Evolutionary conservation across 352 stramenopile species (phyloP), one percentile per base, ranked within the genome.

Genomic region (Elongisporangium senticosum): DNA sequence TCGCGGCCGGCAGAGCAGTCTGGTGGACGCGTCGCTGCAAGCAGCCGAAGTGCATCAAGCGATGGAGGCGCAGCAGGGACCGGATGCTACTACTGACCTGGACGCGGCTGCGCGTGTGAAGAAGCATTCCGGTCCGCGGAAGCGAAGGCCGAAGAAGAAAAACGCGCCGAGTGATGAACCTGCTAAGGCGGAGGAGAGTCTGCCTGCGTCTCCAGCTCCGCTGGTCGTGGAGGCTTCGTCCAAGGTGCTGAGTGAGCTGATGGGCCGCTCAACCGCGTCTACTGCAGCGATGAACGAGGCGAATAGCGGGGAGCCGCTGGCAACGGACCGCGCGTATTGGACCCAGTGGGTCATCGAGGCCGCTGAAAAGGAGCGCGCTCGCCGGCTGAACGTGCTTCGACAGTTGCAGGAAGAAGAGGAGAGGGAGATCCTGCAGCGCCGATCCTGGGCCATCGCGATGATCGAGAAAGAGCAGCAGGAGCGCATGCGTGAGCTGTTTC

Each of bases 381-480:
- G 85, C n/a, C 68, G 85, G 0, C 62, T 94, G 39, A 80, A 80
- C 14, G 65, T 85, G 28, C 63, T 94, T 2, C 75, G 74, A 17
- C 80, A 92, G 60, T 62, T 94, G 20, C 80, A 94, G 67, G 64
- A 66, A 7, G 82, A 91, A 49, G 85, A 94, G 63, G 82, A 92
- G 53, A 68, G 81, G 21, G 85, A 94, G 55, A 71, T 91, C 15
- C 74, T 65, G 53, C 70, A 79, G 0, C 73, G 85, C 6, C 65
- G 84, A 53, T 68, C 76, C 54, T 94, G 85, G 85, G 85, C 85
- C 14, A 87, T 90, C 55, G 74, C 68, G 6, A 83, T 77, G 0
- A 94, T 94, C 50, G 85, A 94, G 70, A 82, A 85, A 50, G 85
- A 94, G 57, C 82, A 94, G 58, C 73, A 89, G 47, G 77, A 76